Evolutionary conservation across 2,329 filamentous ascomycete species (phyloP), one percentile per base, ranked within the genome.

Genomic region (Xylaria sp.): DNA sequence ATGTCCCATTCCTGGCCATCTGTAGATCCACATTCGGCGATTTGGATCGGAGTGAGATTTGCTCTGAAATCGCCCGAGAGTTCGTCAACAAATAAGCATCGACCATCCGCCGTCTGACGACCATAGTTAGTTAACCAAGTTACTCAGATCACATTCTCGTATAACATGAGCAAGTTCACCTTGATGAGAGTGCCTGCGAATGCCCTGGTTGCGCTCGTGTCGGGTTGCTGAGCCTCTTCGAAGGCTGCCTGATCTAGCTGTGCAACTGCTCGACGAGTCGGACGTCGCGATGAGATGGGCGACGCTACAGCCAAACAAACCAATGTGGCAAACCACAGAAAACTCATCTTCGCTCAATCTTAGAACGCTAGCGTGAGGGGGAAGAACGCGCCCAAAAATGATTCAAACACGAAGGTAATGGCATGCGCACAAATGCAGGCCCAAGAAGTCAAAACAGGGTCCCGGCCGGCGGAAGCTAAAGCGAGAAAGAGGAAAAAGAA

Each of bases 31-130:
- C 82, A 84, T n/a, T 76, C 73, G 16, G 75, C 79, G 44, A 83
- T 75, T 68, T 83, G 79, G 44, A 84, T 77, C 1, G 82, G 82
- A 29, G 79, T 82, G 32, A 84, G 73, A 61, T 84, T 84, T 48
- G 81, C 81, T 63, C 82, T 78, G 65, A 83, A 84, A 69, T 84
- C 82, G 12, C 82, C 82, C 2, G 82, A 83, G 18, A 83, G 75
- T 66, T 81, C 74, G 69, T 84, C 78, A 27, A 84, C 77, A 60
- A 81, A 81, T 35, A 84, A 76, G 69, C 82, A 84, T 68, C 79
- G 76, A 37, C 81, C 81, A 67, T 79, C 78, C 13, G 79, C 80
- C 29, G 82, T 83, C 80, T 82, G 55, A 47, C 6, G 18, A 60
- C 29, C 10, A 8, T 23, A 9, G 59, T 74, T 25, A 74, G 65